Evolutionary conservation across 2,329 filamentous ascomycete species (phyloP).

Genomic region (Massarina eburnea): DNA sequence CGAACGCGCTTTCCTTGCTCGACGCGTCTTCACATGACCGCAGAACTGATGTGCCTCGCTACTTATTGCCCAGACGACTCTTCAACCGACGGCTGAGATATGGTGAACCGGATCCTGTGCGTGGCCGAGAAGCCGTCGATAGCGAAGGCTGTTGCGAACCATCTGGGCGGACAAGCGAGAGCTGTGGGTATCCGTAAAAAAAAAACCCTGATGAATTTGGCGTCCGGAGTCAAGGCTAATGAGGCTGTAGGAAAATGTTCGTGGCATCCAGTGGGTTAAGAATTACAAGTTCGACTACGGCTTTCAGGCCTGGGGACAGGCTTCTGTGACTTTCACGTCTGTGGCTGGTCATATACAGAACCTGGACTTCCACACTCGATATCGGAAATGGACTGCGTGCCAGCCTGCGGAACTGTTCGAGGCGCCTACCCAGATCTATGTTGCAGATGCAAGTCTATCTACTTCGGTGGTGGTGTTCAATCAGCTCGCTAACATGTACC

Average conservation of each 20-base stretch:
- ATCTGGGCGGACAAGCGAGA: constrained; percentile 78
- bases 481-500: constrained; percentile 12
- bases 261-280: constrained; percentile 76
- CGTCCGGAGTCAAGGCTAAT: constrained; percentile 1
- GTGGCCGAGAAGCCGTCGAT: constrained; percentile 92
- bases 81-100: constrained; percentile 11
- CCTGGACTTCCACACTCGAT: constrained; percentile 74
- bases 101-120: constrained; percentile 66
- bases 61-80: not conserved
- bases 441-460: constrained; percentile 61
- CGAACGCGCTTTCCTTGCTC: constrained; percentile 20
- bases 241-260: constrained; percentile 62
- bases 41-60: constrained; percentile 4
- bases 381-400: constrained; percentile 79
- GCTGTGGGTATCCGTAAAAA: constrained; percentile 61
- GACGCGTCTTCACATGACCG: constrained; percentile 43
- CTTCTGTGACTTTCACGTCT: constrained; percentile 88
- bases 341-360: constrained; percentile 85
- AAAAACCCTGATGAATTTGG: no score
- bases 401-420: constrained; percentile 79
- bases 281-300: constrained; percentile 92
- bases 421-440: constrained; percentile 69
- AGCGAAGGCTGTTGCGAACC: constrained; percentile 87
- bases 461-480: not conserved
- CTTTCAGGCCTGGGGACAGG: constrained; percentile 82